Conservation (phyloP, 2,329 filamentous ascomycete genomes). For the Trichoderma pleuroti region DNA sequence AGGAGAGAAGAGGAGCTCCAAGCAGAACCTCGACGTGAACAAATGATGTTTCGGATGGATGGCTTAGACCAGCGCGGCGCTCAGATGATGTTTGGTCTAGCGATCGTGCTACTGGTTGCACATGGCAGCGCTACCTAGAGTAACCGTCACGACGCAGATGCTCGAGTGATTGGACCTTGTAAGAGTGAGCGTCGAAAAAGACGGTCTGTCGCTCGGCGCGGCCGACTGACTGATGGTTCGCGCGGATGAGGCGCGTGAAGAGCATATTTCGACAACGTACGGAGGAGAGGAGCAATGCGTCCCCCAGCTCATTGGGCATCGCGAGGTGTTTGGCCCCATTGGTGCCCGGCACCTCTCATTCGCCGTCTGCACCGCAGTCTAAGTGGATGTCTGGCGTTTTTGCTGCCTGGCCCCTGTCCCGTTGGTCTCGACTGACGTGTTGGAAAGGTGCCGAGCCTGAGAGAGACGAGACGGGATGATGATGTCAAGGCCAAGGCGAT, state of each 20-base stretch:
- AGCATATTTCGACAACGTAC: too few relatives aligned
- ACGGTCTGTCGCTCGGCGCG: slow-evolving; percentile 13
- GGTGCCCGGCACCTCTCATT: slow-evolving; percentile 3
- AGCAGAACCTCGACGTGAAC: not conserved
- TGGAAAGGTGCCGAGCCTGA: not conserved
- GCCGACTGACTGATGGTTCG: not conserved
- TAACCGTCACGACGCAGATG: not conserved
- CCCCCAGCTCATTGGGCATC: slow-evolving; percentile 6
- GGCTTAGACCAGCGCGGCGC: not conserved
- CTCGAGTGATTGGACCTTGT: not conserved
- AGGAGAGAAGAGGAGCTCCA: not conserved
- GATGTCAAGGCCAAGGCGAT: slow-evolving; percentile 18
- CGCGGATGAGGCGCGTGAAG: slow-evolving; percentile 5
- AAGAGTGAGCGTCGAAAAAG: slow-evolving; percentile 1
- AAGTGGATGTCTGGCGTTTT: not conserved
- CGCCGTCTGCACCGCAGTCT: not conserved
- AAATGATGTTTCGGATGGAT: not conserved
- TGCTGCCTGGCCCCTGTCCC: not conserved
- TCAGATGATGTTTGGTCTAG: not conserved
- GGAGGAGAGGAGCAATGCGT: not conserved
- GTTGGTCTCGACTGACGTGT: slow-evolving; percentile 2
- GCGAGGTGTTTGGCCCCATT: slow-evolving; percentile 11
- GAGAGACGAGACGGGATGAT: not conserved
- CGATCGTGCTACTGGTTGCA: not conserved
- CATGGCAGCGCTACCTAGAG: too few relatives aligned